Percentiles rank a stretch among this genome's conserved stretches.
Evolutionary conservation across 2,329 filamentous ascomycete genomes (phyloP).

Genomic region (Monosporascus sp.): DNA sequence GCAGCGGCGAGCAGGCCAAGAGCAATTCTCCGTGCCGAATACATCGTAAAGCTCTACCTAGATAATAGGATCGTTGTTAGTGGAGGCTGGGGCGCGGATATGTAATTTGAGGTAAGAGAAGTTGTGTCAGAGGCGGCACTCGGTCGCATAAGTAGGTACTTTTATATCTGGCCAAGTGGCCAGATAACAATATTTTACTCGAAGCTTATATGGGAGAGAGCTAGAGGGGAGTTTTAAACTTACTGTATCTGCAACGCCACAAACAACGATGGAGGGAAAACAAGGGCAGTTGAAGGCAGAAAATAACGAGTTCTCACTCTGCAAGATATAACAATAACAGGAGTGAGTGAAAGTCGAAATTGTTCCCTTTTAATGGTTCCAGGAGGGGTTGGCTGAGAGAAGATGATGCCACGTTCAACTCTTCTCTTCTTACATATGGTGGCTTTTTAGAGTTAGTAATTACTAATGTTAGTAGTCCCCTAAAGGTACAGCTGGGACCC

Average conservation of each 20-base stretch:
- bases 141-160: neutral
- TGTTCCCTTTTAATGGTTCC: neutral
- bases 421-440: neutral
- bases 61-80: neutral
- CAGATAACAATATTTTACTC: neutral
- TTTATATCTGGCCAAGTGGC: neutral
- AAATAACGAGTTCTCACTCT: neutral
- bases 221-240: neutral
- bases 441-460: neutral
- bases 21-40: slow-evolving; percentile 33
- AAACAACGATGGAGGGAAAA: neutral
- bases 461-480: neutral
- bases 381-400: neutral
- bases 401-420: neutral
- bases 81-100: neutral
- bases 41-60: slow-evolving; percentile 18
- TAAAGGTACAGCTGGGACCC: neutral
- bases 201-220: neutral
- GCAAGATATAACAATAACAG: neutral
- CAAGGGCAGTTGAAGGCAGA: neutral
- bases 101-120: neutral
- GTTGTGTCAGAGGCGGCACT: neutral
- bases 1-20: slow-evolving; percentile 51
- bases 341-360: neutral
- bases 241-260: neutral